phyloP scores from a whole-genome alignment of 305 asterid genomes.

The Petunia hybrid region DNA sequence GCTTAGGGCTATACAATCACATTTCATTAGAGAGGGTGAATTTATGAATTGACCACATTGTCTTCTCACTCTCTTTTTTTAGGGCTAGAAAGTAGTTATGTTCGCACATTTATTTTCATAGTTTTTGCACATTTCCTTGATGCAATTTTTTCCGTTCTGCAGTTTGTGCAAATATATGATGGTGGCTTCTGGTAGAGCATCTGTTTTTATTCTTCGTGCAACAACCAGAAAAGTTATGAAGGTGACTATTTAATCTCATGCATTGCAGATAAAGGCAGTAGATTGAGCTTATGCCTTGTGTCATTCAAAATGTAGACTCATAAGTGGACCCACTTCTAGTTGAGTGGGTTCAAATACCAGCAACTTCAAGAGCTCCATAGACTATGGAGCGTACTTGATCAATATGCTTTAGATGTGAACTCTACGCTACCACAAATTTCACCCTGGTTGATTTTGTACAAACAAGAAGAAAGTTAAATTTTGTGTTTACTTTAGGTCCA shows the following conservation, averaged over 20 bases:
- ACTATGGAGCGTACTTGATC: no score
- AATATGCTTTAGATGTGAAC: background rate
- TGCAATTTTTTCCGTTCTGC: conserved; percentile 29
- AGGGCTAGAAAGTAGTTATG: background rate
- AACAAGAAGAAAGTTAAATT: background rate
- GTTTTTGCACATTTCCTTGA: background rate
- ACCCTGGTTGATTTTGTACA: background rate
- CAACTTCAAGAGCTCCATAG: background rate
- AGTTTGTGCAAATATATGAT: conserved; percentile 60
- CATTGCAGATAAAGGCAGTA: conserved; percentile 35
- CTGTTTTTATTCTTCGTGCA: conserved; percentile 67
- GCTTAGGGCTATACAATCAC: background rate
- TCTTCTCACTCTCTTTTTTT: background rate
- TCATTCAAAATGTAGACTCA: conserved; percentile 47
- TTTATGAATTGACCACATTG: background rate
- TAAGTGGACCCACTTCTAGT: background rate
- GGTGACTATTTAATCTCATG: conserved; percentile 47
- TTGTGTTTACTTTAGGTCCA: conserved; percentile 13
- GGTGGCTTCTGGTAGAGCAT: conserved; percentile 93
- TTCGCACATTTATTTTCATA: background rate
- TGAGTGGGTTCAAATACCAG: background rate
- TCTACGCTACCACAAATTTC: conserved; percentile 20
- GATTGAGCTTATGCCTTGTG: conserved; percentile 41
- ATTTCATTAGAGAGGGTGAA: no score
- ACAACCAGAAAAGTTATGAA: conserved; percentile 57